Evolutionary conservation across 2,329 filamentous ascomycete genomes (phyloP), one percentile per base, ranked within the genome.

Genomic region (Hymenotorrendiella dingleyae): DNA sequence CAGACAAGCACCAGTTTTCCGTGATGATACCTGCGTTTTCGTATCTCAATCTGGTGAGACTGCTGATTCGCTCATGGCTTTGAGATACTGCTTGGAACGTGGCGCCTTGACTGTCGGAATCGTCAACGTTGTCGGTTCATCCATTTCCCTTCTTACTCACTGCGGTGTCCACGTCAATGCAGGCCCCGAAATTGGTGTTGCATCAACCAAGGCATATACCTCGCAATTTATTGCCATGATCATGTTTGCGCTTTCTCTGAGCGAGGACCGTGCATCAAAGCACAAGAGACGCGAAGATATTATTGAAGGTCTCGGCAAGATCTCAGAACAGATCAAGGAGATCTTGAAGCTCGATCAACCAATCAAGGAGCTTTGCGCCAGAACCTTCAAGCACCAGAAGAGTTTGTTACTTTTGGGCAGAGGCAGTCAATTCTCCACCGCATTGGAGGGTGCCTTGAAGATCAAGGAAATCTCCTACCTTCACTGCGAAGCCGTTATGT

Each of bases 381-480:
- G 89, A 65, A 90, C 80, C 50, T 88, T 98, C 80, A 90, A 95
- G 77, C 78, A 95, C 71, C 93, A 98, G 70, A 97, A 97, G 81
- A 94, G 86, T 54, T 70, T 98, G 60, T 76, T 98, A 49, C 80
- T 98, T 42, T 78, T 98, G 48, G 93, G 93, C 48, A 86, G 93
- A 74, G 93, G 93, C 56, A 88, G 88, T 64, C 93, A 98, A 71
- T 95, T 90, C 74, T 90, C 91, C 47, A 98, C 93, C 58, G 93
- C 93, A 43, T 81, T 98, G 17, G 93, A 98, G 74, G 93, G 88
- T 69, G 93, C 93, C 37, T 76, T 98, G 57, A 98, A 98, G 78
- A 98, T 98, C 70, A 98, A 98, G 80, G 93, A 98, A 72, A 98
- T 98, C 61, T 97, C 91, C 14, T 98, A 98, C 70, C 86, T 98